Evolutionary conservation across 176 grass and related monocot genomes (phyloP), one percentile per base, ranked within the genome.

Genomic region (Panicum miliaceum): DNA sequence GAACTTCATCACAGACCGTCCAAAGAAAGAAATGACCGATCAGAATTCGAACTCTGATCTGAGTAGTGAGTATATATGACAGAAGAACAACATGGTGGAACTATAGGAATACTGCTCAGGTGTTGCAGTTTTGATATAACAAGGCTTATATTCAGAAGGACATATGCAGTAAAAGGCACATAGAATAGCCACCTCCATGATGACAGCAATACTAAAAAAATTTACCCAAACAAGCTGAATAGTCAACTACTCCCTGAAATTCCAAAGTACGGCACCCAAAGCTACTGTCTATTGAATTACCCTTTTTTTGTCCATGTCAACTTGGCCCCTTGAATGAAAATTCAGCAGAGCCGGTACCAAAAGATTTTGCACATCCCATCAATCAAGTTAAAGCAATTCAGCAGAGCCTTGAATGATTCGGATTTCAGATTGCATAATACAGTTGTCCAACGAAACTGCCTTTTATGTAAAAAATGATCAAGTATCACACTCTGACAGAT

Each of bases 31-130:
- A 79, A 56, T 64, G 5, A 59, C 29, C 15, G 19, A 41, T 16
- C 16, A 38, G 52, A 89, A 73, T 80, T 83, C 58, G 85, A 68
- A 79, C 7, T 18, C 32, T 56, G 35, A 57, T 68, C 7, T 37
- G 8, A 57, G 25, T 7, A 79, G 5, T 37, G 8, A 57, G 25
- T 7, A 79, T 34, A 76, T 12, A 40, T 25, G 29, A 14, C 20
- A 36, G 12, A 76, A 63, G 53, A 54, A 82, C 35, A 46, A 58
- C 56, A 81, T 34, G 29, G 37, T 29, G 20, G 13, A 73, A 51
- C 5, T 43, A 12, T 61, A 62, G 6, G 64, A 41, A 40, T 53
- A 18, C 54, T 59, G 45, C 10, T 78, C 38, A 20, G 67, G 32
- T 53, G 26, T 62, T 68, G 37, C 47, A 29, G 29, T 26, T 63